These are phyloP conservation scores for Hymenoscyphus occultus DNA, from an alignment of 2,329 filamentous ascomycete genomes.

Conservation along the genomic window DNA sequence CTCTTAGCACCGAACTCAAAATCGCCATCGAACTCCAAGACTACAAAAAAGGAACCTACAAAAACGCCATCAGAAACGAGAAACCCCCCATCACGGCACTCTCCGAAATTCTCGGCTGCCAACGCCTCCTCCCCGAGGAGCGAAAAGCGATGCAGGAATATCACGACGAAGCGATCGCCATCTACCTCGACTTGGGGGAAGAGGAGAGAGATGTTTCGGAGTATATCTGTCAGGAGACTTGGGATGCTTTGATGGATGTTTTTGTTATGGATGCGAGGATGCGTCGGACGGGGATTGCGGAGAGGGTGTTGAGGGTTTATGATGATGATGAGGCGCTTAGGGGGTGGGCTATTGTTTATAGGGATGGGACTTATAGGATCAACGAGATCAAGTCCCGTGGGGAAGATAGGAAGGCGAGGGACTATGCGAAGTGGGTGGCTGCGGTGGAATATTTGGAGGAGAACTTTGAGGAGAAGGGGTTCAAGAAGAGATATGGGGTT, in stretches of 20 bases:
- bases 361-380: background rate
- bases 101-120: background rate
- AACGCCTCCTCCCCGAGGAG: background rate
- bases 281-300: background rate
- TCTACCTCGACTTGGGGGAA: background rate
- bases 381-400: background rate
- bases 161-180: background rate
- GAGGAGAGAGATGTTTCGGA: background rate
- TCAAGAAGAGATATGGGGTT: background rate
- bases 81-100: background rate
- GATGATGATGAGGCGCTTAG: background rate
- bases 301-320: background rate
- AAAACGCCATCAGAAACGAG: background rate
- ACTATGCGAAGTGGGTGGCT: background rate
- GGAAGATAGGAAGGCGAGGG: background rate
- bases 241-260: background rate
- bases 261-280: background rate
- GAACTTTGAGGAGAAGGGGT: background rate
- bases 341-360: background rate
- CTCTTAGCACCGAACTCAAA: background rate
- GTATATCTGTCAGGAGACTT: background rate
- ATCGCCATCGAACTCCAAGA: background rate
- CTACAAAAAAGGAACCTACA: background rate
- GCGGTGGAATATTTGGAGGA: background rate
- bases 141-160: background rate